phyloP scores from a whole-genome alignment of 1,284 basidiomycete genomes.

The Sporisorium scitamineum region DNA sequence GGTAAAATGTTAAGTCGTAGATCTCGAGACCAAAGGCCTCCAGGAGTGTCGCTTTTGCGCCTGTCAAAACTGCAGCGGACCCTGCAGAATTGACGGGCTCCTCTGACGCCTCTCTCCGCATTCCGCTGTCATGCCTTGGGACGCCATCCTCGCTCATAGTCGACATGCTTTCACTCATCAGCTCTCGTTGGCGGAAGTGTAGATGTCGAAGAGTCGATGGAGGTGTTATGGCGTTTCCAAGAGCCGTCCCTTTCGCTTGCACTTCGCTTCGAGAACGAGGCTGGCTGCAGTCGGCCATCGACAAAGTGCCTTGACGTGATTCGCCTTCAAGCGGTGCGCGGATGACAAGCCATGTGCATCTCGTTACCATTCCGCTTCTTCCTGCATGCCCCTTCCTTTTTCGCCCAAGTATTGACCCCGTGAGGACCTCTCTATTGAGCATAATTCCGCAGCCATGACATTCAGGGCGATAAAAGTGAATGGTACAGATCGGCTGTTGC shows the following conservation, averaged over 20 bases:
- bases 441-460: not conserved
- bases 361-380: not conserved
- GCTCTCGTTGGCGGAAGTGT: too few species aligned
- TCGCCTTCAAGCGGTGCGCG: not conserved
- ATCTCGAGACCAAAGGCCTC: not conserved
- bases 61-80: conserved; percentile 11
- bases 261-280: conserved; percentile 21
- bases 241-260: conserved; percentile 7
- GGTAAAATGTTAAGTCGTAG: not conserved
- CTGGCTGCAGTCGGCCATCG: conserved; percentile 27
- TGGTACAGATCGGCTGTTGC: not conserved
- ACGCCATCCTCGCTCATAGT: too few species aligned
- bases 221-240: not conserved
- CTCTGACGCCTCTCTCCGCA: conserved; percentile 4
- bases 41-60: not conserved
- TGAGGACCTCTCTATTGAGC: not conserved
- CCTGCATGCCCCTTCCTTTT: not conserved
- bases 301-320: not conserved
- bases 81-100: conserved; percentile 26
- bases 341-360: conserved; percentile 32
- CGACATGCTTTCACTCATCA: too few species aligned
- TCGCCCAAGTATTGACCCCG: too few species aligned
- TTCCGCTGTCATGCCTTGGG: conserved; percentile 13
- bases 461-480: not conserved
- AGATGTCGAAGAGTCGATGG: too few species aligned